Evolutionary conservation across 345 rosid genomes (phyloP).

Genomic region (Eucalyptus marginata): DNA sequence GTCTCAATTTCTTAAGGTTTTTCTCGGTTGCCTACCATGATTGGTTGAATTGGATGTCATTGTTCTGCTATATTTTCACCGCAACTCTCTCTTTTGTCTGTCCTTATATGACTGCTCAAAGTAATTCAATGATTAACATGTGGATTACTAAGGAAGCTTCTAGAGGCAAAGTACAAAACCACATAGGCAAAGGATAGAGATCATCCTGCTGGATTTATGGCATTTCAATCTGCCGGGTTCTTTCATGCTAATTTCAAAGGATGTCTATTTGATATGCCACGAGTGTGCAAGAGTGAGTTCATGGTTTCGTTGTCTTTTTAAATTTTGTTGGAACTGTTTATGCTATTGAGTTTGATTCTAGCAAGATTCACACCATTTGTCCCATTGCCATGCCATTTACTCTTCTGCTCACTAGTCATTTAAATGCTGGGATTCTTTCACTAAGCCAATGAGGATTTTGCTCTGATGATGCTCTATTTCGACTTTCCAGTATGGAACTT

Average conservation of each 20-base stretch:
- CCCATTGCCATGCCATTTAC: accelerated
- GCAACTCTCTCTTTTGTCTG: neutral
- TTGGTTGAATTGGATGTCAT: neutral
- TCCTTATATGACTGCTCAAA: neutral
- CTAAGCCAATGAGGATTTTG: neutral
- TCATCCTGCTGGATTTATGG: neutral
- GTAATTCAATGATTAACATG: neutral
- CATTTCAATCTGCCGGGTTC: too few species aligned
- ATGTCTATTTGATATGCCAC: accelerated
- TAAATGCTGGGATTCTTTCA: neutral
- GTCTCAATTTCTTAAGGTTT: neutral
- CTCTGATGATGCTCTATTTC: neutral
- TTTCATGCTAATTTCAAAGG: too few species aligned
- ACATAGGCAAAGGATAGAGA: neutral
- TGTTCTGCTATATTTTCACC: accelerated
- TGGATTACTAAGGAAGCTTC: neutral
- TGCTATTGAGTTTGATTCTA: too few species aligned
- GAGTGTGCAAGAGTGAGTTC: neutral
- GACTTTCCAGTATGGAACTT: neutral
- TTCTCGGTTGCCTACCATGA: neutral
- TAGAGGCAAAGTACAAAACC: neutral
- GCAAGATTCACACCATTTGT: neutral
- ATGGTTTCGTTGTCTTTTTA: neutral
- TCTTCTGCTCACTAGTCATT: neutral
- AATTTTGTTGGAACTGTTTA: accelerated